Base-by-base conservation (phyloP, 192 early-diverging fungal species). In the Polychytrium aggregatum region DNA sequence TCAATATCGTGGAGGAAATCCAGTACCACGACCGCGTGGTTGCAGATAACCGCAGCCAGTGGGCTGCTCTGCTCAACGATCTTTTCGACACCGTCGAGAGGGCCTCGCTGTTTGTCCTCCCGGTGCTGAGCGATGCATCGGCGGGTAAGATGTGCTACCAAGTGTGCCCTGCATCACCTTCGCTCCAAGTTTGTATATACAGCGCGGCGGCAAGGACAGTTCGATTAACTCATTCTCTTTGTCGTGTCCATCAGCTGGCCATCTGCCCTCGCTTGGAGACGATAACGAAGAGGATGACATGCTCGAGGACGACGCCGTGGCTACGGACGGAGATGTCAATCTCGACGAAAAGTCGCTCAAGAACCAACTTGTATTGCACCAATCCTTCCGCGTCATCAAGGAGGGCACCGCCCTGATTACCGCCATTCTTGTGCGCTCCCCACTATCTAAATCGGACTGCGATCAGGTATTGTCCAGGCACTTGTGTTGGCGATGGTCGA, bases 351-450 rank as follows among this genome's bases (percentile, higher is more conserved):
- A 63, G 39, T 58, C 83, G 37, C 55, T 82, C 42, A 84, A 87
- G 16, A 82, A 88, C 46, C 90, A 94, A 53, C 73, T 90, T 3
- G 85, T 92, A 43, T 52, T 96, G 41, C 86, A 86, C 50, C 84
- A 83, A 48, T 93, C 89, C 64, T 97, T 91, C 84, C 72, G 91
- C 45, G 84, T 87, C 14, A 81, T 97, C 41, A 93, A 92, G 56
- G 87, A 90, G 53, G 83, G 86, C 18, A 81, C 83, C 11, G 53
- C 47, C 16, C n/a, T n/a, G n/a, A n/a, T n/a, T n/a, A n/a, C n/a
- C n/a, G n/a, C n/a, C n/a, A n/a, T n/a, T n/a, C n/a, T n/a, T n/a
- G n/a, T n/a, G n/a, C n/a, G n/a, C n/a, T n/a, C n/a, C n/a, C n/a
- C n/a, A n/a, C n/a, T n/a, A n/a, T n/a, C n/a, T n/a, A n/a, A n/a